phyloP scores from a whole-genome alignment of 2,329 filamentous ascomycete species.

The Cordyceps cateniannulata region DNA sequence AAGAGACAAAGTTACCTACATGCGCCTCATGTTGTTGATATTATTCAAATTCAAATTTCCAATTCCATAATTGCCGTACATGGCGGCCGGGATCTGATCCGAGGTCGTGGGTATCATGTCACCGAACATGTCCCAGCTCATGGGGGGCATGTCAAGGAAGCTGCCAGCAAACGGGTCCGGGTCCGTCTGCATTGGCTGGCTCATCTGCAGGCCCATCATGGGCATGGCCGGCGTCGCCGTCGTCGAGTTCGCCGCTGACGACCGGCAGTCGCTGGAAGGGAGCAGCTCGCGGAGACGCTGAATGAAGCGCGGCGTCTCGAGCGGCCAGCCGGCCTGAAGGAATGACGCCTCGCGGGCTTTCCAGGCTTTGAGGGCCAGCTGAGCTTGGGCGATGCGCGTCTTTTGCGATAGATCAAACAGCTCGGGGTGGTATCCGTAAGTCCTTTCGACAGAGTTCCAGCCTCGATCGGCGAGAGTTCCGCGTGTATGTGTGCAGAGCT shows the following conservation, averaged over 20 bases:
- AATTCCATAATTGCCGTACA: constrained; percentile 27
- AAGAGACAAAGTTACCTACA: not conserved
- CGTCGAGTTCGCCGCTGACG: not conserved
- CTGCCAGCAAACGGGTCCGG: constrained; percentile 1
- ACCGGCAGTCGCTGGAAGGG: constrained; percentile 20
- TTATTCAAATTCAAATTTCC: constrained; percentile 19
- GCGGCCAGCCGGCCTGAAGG: constrained; percentile 27
- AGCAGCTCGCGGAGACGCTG: constrained; percentile 36
- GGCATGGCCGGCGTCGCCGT: constrained; percentile 6
- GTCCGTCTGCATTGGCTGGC: not conserved
- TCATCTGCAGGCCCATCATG: constrained; percentile 9
- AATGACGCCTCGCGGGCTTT: constrained; percentile 39
- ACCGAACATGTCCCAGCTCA: constrained; percentile 13
- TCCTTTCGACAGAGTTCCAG: constrained; percentile 41
- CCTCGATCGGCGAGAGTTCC: constrained; percentile 47
- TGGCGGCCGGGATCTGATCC: constrained; percentile 23
- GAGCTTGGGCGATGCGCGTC: constrained; percentile 36
- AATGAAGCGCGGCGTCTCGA: constrained; percentile 41
- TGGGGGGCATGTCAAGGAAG: constrained; percentile 9
- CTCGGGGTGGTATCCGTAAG: constrained; percentile 44
- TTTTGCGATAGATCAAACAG: constrained; percentile 43
- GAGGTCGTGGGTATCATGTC: constrained; percentile 18
- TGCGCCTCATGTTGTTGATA: constrained; percentile 7
- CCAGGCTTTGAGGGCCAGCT: constrained; percentile 47
- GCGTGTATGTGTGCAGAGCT: constrained; percentile 42